These are phyloP conservation scores for Penicillium sclerotigenum DNA, from an alignment of 2,329 filamentous ascomycete species.

Conservation along the genomic window DNA sequence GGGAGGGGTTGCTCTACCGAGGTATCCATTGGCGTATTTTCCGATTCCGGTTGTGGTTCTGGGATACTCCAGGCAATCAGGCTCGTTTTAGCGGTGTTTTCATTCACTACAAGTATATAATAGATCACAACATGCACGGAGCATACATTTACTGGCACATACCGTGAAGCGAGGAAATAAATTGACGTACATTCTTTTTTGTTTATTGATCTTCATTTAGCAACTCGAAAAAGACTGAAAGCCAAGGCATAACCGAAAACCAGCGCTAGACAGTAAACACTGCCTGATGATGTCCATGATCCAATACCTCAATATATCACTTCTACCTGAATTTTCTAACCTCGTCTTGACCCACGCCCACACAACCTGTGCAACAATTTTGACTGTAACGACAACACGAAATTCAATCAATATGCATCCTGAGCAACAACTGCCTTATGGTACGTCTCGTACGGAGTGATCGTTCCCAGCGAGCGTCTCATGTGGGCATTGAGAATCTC, in stretches of 20 bases:
- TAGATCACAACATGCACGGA: not conserved
- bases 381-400: not conserved
- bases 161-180: not conserved
- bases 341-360: not conserved
- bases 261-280: not conserved
- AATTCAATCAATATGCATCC: conserved; percentile 18
- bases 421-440: conserved; percentile 58
- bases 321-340: not conserved
- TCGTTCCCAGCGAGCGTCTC: conserved; percentile 79
- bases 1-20: conserved; percentile 10
- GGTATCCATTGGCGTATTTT: conserved; percentile 22
- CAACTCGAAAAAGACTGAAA: not conserved
- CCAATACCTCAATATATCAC: not conserved
- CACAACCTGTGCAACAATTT: not conserved
- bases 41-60: conserved; percentile 2
- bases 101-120: not conserved
- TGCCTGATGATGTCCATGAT: not conserved
- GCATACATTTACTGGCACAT: not conserved
- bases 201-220: not conserved
- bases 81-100: not conserved
- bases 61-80: not conserved
- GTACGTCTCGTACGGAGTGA: conserved; percentile 84
- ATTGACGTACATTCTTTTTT: not conserved
- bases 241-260: not conserved
- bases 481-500: conserved; percentile 86